Evolutionary conservation across 345 rosid species (phyloP).

Genomic region (Eucalyptus virginea): DNA sequence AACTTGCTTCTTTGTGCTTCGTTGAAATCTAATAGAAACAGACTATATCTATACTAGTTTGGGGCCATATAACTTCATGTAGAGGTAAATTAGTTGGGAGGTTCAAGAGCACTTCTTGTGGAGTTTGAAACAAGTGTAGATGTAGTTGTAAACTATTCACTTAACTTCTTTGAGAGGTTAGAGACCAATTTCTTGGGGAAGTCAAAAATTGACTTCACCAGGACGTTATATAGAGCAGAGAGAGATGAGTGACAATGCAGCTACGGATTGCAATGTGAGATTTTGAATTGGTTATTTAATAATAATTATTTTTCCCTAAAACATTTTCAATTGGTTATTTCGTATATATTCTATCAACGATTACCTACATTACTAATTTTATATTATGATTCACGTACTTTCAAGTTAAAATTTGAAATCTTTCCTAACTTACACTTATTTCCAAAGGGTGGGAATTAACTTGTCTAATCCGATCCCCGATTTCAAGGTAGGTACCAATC

Average conservation of each 20-base stretch:
- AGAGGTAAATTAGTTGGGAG: neutral
- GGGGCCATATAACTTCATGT: neutral
- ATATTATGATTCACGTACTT: too few relatives aligned
- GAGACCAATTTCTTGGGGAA: neutral
- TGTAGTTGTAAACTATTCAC: neutral
- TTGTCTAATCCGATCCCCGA: rapidly evolving
- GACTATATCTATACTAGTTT: neutral
- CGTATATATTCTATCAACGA: too few relatives aligned
- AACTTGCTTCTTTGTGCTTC: neutral
- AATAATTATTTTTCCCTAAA: too few relatives aligned
- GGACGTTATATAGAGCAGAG: neutral
- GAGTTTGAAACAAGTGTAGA: neutral
- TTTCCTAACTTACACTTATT: too few relatives aligned
- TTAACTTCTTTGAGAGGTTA: neutral
- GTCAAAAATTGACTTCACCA: neutral
- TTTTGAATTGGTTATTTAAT: neutral
- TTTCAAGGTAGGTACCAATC: too few relatives aligned
- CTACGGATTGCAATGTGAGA: neutral
- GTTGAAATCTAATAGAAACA: neutral
- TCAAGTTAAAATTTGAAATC: too few relatives aligned
- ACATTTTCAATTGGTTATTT: too few relatives aligned
- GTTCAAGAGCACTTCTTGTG: neutral
- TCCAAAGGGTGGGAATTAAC: too few relatives aligned
- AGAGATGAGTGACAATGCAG: neutral
- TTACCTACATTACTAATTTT: too few relatives aligned